A percentile compares a stretch with the other conserved stretches of the same genome.
Evolutionary conservation across 1,284 basidiomycete genomes (phyloP).

Genomic region (Grifola frondosa): DNA sequence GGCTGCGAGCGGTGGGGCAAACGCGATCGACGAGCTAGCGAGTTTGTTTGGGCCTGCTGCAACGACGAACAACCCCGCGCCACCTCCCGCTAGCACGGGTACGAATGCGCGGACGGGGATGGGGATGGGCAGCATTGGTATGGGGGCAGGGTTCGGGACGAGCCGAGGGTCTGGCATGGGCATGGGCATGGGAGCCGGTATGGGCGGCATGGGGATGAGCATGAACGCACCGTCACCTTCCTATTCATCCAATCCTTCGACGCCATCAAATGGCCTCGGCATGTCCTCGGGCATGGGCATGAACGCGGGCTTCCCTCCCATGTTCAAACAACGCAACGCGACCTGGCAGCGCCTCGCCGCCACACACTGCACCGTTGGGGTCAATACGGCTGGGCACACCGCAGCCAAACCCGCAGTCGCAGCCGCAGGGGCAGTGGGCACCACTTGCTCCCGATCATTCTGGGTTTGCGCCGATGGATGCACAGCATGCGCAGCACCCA

Average conservation of each 20-base stretch:
- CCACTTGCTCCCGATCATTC: constrained; percentile 18
- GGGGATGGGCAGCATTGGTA: neutral
- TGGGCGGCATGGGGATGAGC: constrained; percentile 10
- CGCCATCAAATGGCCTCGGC: no score
- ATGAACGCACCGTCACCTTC: neutral
- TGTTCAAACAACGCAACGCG: constrained; percentile 8
- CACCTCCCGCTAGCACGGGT: constrained; percentile 11
- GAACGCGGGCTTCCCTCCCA: constrained; percentile 6
- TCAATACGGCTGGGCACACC: constrained; percentile 32
- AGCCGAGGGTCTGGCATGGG: no score
- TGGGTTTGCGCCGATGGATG: constrained; percentile 20
- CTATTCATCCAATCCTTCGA: no score
- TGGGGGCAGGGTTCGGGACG: constrained; percentile 9
- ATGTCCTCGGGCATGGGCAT: constrained; percentile 13
- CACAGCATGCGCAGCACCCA: constrained; percentile 18
- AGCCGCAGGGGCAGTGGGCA: constrained; percentile 8
- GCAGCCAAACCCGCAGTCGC: constrained; percentile 18
- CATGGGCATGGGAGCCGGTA: constrained; percentile 22
- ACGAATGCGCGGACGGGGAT: neutral
- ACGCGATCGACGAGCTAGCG: constrained; percentile 54
- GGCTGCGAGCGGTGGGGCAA: constrained; percentile 12
- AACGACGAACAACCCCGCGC: constrained; percentile 7
- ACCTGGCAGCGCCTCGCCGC: constrained; percentile 19
- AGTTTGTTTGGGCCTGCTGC: constrained; percentile 36
- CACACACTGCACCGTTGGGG: constrained; percentile 16